Conservation (phyloP, 805 yeast species). For the Myxozyma mucilagina region DNA sequence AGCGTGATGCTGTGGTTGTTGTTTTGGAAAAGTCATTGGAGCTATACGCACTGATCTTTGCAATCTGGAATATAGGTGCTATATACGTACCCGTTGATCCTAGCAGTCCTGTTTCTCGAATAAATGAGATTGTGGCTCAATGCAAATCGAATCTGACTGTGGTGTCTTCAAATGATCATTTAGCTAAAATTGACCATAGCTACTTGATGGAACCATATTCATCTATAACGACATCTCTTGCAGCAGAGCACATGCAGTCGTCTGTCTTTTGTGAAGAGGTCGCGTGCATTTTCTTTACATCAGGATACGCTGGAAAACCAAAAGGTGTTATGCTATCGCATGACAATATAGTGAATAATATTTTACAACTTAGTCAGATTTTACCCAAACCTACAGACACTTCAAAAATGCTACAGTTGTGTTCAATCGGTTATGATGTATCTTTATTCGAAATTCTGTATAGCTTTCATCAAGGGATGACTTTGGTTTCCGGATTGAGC, state of each 20-base stretch:
- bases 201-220: not conserved
- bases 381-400: slow-evolving; percentile 15
- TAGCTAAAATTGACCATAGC: not conserved
- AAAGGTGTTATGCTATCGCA: slow-evolving; percentile 34
- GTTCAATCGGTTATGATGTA: slow-evolving; percentile 34
- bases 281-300: slow-evolving; percentile 34
- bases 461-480: slow-evolving; percentile 17
- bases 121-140: not conserved
- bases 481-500: slow-evolving; percentile 25
- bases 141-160: not conserved
- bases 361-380: slow-evolving; percentile 13
- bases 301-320: slow-evolving; percentile 36
- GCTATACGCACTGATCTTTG: slow-evolving; percentile 25
- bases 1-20: slow-evolving; percentile 13
- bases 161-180: not conserved
- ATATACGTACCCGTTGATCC: slow-evolving; percentile 30
- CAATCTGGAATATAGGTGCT: slow-evolving; percentile 30
- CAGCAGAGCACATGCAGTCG: not conserved
- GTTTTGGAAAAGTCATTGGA: slow-evolving; percentile 17
- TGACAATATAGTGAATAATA: slow-evolving; percentile 31
- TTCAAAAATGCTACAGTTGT: slow-evolving; percentile 31
- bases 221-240: not conserved
- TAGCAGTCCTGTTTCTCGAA: slow-evolving; percentile 20
- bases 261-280: not conserved
- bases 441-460: slow-evolving; percentile 34